Evolutionary conservation across 164 flowering plant genomes (phyloP), one percentile per base, ranked within the genome.

Genomic region (Aristolochia californica): DNA sequence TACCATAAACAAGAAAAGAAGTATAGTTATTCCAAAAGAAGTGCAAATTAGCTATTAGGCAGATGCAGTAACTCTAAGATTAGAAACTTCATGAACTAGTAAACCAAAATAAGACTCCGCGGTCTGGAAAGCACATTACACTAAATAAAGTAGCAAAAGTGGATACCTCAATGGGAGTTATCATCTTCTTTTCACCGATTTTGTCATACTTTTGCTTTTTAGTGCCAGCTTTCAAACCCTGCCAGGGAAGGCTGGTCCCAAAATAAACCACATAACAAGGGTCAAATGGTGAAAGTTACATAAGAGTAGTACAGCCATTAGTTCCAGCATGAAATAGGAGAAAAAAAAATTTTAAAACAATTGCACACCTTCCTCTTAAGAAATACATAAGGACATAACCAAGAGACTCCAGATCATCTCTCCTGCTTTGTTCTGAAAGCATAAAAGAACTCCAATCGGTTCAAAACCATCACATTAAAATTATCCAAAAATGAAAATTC

Each of bases 331-430:
- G 21, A 7, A 7, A 17, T n/a, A 16, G 5, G 24, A 17, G 56
- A n/a, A 60, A 1, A 20, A 38, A 43, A 14, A 10, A 18, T n/a
- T 15, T 9, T 8, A 50, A n/a, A 57, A 22, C 53, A 47, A 47
- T 5, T 17, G 22, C 50, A 47, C n/a, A 4, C 94, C 94, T 85
- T 78, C 94, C 89, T 56, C 89, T 72, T 40, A 85, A 65, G 62
- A 83, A 85, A 69, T 85, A 85, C 89, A 85, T 81, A 27, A 85
- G 87, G 75, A 85, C 89, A 59, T 83, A 85, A 67, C 89, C 94
- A 64, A 85, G 80, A 50, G 94, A 85, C 65, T 85, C 89, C 63
- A 85, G 72, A 78, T 85, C 94, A 70, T 85, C 94, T 57, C 94
- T 74, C 70, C 94, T 80, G 76, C 89, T 85, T 80, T 85, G 94